Evolutionary conservation across 1,139 yeast species (phyloP), one percentile per base, ranked within the genome.

Genomic region (Yamadazyma kanchanaburiensis): DNA sequence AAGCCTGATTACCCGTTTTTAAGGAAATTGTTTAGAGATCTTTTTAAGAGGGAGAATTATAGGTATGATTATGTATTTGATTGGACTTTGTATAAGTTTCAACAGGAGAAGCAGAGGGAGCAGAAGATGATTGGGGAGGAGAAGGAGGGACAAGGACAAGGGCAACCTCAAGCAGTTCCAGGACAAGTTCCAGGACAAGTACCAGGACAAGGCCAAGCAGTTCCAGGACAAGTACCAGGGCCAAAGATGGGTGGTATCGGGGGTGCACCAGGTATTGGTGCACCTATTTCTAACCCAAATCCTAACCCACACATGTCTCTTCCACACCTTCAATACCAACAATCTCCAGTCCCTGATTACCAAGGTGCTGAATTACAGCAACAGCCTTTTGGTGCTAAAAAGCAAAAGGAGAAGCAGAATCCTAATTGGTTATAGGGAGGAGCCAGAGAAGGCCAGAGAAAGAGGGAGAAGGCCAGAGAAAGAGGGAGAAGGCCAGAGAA

Each of bases 51-150:
- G 42, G 91, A 89, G 56, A 87, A 87, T 40, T 91, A 87, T 59
- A 80, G 85, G 46, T 91, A 89, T 58, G 98, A 91, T 60, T 91
- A 88, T 59, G 80, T 91, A 15, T 91, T 88, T 61, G 98, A 91
- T 60, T 91, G 98, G 98, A 89, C 97, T 20, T 77, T 89, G 51
- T 82, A 85, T 64, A 80, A 86, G 64, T 81, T 81, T 62, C 79
- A 74, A 43, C 70, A 70, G 44, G 80, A 74, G 45, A 76, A 81
- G 62, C 77, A 80, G 59, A 70, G 79, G 49, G 74, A 70, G 38
- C 72, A 65, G 38, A 55, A 54, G 28, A 60, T 58, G 43, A 43
- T 52, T 22, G 47, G 49, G 21, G 26, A 29, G 15, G 28, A 22
- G 14, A 24, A 26, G 3, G 21, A 27, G 10, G 21, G 26, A 4